A percentile compares a stretch with the other conserved stretches of the same genome.
Conservation (phyloP, 257 asterid species). For the Osmanthus fragrans region DNA sequence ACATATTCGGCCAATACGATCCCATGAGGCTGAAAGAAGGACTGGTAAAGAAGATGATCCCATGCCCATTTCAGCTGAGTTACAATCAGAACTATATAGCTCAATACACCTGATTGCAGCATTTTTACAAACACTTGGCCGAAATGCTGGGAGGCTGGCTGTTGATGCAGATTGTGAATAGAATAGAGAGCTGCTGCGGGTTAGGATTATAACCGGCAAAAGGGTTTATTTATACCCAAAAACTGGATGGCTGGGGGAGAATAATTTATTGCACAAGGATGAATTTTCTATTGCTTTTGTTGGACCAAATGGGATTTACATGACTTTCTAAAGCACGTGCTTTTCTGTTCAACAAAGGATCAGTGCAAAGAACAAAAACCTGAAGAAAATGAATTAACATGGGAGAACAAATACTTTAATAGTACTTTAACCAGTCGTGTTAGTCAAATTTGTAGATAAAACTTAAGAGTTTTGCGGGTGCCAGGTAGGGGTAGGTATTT, state of each 20-base stretch:
- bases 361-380: not conserved
- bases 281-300: not conserved
- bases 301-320: not conserved
- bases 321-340: not conserved
- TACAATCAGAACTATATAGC: not conserved
- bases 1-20: not conserved
- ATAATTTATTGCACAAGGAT: not conserved
- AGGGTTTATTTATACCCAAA: not conserved
- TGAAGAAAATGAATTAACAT: not conserved
- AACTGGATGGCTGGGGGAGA: not conserved
- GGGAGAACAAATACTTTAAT: too few species aligned
- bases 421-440: too few species aligned
- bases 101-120: constrained; percentile 14
- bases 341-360: not conserved
- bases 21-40: constrained; percentile 19
- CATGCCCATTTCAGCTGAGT: constrained; percentile 32
- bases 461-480: too few species aligned
- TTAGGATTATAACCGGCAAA: not conserved
- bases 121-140: not conserved
- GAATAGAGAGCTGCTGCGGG: not conserved
- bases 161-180: not conserved
- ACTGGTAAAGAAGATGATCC: constrained; percentile 26
- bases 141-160: not conserved
- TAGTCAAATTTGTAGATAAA: too few species aligned
- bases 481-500: too few species aligned